Evolutionary conservation across 306 rosid species (phyloP).

Genomic region (cucumber (Cucumis sativus)): Cucumber_9930_V3 NC_026659.2:25964001-25964500

Average conservation of each 20-base stretch:
- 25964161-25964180: slow-evolving; percentile 58
- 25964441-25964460: slow-evolving; percentile 1
- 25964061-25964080: slow-evolving; percentile 78
- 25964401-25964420: neutral
- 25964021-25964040: neutral
- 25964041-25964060: slow-evolving; percentile 15
- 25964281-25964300: slow-evolving; percentile 57
- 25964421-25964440: neutral
- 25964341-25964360: slow-evolving; percentile 4
- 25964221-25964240: slow-evolving; percentile 94
- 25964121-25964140: slow-evolving; percentile 67
- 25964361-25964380: slow-evolving; percentile 20
- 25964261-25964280: slow-evolving; percentile 63
- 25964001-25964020: neutral
- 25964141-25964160: slow-evolving; percentile 64
- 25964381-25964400: neutral
- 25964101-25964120: slow-evolving; percentile 50
- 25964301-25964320: slow-evolving; percentile 9
- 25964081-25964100: slow-evolving; percentile 46
- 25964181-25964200: slow-evolving; percentile 78
- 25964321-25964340: slow-evolving; percentile 25
- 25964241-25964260: slow-evolving; percentile 67
- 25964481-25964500: neutral
- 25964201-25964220: slow-evolving; percentile 79
- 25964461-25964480: neutral